These are phyloP conservation scores for Penicillium sp. DNA, from an alignment of 2,329 filamentous ascomycete species.

Conservation along the genomic window DNA sequence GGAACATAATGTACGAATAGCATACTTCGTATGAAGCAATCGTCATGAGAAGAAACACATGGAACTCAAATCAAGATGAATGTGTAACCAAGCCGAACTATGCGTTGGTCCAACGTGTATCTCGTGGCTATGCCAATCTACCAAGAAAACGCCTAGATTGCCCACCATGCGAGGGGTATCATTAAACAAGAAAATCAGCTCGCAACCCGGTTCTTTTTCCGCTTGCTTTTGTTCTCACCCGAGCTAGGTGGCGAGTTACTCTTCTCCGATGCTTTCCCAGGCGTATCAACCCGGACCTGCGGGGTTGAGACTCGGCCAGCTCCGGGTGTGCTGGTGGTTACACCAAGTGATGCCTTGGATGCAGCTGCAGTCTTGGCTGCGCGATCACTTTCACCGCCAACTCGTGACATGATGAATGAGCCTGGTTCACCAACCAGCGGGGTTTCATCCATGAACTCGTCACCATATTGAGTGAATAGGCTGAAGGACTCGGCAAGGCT, in stretches of 20 bases:
- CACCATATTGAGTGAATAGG: constrained; percentile 54
- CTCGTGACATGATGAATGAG: constrained; percentile 57
- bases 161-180: constrained; percentile 22
- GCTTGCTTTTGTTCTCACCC: constrained; percentile 37
- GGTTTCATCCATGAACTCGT: constrained; percentile 66
- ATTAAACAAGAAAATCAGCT: constrained; percentile 22
- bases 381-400: constrained; percentile 30
- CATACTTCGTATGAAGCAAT: no score
- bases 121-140: neutral
- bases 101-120: no score
- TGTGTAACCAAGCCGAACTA: no score
- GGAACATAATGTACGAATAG: no score
- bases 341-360: constrained; percentile 7
- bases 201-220: constrained; percentile 36
- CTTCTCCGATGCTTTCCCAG: constrained; percentile 31
- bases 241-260: constrained; percentile 35
- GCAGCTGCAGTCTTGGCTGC: constrained; percentile 19
- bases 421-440: constrained; percentile 64
- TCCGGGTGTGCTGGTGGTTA: constrained; percentile 8
- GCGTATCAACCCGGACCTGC: constrained; percentile 34
- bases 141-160: constrained; percentile 8
- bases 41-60: no score
- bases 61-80: no score
- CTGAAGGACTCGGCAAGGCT: constrained; percentile 50
- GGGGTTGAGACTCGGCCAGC: constrained; percentile 29